phyloP scores from a whole-genome alignment of 1,284 basidiomycete species.

The Leccinum subspadiceum region DNA sequence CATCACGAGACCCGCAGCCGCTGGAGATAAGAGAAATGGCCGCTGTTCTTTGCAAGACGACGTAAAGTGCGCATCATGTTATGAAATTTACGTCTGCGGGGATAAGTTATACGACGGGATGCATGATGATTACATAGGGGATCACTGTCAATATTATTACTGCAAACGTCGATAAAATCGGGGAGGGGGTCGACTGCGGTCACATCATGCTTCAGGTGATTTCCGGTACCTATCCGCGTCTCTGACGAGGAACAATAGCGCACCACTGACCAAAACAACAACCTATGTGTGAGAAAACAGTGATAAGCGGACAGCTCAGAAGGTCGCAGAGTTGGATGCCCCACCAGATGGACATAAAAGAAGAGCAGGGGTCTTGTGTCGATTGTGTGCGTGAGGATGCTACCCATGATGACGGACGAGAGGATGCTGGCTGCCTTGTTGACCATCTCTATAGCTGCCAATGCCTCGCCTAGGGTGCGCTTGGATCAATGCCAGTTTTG shows the following conservation, averaged over 20 bases:
- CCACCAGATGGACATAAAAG: constrained; percentile 27
- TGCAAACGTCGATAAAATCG: neutral
- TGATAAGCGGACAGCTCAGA: neutral
- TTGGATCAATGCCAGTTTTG: neutral
- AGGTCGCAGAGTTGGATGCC: neutral
- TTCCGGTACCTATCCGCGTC: constrained; percentile 20
- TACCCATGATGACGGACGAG: constrained; percentile 27
- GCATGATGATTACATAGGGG: neutral
- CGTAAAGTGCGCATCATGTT: neutral
- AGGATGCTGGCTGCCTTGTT: constrained; percentile 24
- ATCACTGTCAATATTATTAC: neutral
- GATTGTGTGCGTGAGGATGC: constrained; percentile 22
- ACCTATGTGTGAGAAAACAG: constrained; percentile 2
- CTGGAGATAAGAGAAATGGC: neutral
- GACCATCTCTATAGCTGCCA: constrained; percentile 35
- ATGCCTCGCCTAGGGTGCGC: constrained; percentile 28
- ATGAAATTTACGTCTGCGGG: neutral
- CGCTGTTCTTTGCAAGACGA: neutral
- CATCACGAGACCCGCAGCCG: neutral
- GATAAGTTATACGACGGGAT: neutral
- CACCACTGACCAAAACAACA: constrained; percentile 11
- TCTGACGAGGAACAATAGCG: constrained; percentile 22
- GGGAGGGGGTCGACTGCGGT: neutral
- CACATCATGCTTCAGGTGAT: constrained; percentile 1
- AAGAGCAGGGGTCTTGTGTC: constrained; percentile 15